Base-by-base conservation (phyloP, 495 filamentous ascomycete genomes). In the Hypoxylon rickii region DNA sequence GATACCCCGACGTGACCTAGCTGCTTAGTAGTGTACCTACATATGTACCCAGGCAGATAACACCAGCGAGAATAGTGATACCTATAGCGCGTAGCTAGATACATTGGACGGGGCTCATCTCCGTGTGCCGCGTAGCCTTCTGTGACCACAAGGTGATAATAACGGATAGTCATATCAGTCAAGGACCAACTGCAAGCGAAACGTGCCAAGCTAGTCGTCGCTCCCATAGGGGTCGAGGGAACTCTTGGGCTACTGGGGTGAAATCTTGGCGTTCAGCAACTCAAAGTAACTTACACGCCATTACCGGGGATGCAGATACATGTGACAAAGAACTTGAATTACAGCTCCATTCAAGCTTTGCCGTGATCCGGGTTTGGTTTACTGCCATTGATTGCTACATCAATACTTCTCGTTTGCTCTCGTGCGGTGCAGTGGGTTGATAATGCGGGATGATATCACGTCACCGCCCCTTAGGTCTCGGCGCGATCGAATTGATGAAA, bases 171-270 rank as follows among this genome's bases (percentile, higher is more conserved):
- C 37, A 21, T 33, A 44, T 60, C 34, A n/a, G 18, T 40, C 45
- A 34, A 60, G 57, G 47, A 19, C 44, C 26, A 44, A 21, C 16
- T 32, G 12, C 20, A 50, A 55, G 58, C 58, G 58, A 61, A 61
- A 61, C 58, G n/a, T 55, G 58, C 58, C 58, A 61, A 61, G 58
- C 17, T 61, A 13, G 20, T 32, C 32, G 36, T 46, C 34, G 24
- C 39, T 54, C 1, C 24, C 19, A 50, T 46, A 39, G 34, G 29
- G 42, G 10, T 46, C 44, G 38, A 44, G 34, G 49, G 50, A 22
- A 36, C 26, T 21, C 16, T 21, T 44, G 21, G 17, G 39, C 18
- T 20, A 18, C 49, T 33, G 33, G 54, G 50, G 51, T 36, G 16
- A 44, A 37, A 45, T n/a, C 58, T 61, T 55, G 50, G 51, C 51